These are phyloP conservation scores for Cerrena zonata DNA, from an alignment of 1,284 basidiomycete species.

Conservation along the genomic window DNA sequence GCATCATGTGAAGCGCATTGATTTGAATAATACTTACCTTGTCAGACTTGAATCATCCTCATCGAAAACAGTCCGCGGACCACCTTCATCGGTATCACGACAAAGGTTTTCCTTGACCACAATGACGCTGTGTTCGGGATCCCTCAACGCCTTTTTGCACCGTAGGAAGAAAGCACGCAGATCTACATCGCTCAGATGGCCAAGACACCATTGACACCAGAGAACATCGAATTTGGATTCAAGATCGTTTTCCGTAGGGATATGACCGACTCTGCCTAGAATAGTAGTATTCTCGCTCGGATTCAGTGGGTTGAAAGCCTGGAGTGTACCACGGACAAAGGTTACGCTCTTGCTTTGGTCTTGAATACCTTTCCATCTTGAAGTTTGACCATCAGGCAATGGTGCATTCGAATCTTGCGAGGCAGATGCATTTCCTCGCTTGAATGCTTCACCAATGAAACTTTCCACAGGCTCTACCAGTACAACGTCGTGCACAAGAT, in stretches of 20 bases:
- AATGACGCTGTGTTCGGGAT: conserved; percentile 51
- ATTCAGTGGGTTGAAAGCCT: conserved; percentile 63
- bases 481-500: conserved; percentile 79
- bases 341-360: conserved; percentile 71
- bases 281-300: conserved; percentile 41
- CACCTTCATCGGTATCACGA: conserved; percentile 46
- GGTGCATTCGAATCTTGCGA: conserved; percentile 8
- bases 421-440: conserved; percentile 32
- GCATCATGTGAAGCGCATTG: neutral
- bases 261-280: conserved; percentile 56
- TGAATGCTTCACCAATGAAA: conserved; percentile 71
- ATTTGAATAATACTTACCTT: conserved; percentile 47
- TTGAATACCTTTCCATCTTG: conserved; percentile 64
- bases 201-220: conserved; percentile 95
- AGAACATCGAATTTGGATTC: conserved; percentile 69
- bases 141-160: conserved; percentile 51
- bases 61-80: conserved; percentile 66
- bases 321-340: conserved; percentile 72
- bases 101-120: conserved; percentile 93
- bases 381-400: neutral
- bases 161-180: conserved; percentile 71
- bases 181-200: conserved; percentile 77
- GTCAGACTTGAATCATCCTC: conserved; percentile 85
- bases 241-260: conserved; percentile 27
- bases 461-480: conserved; percentile 79